Evolutionary conservation across 768 basidiomycete genomes (phyloP), one percentile per base, ranked within the genome.

Genomic region (Suillus sp.): DNA sequence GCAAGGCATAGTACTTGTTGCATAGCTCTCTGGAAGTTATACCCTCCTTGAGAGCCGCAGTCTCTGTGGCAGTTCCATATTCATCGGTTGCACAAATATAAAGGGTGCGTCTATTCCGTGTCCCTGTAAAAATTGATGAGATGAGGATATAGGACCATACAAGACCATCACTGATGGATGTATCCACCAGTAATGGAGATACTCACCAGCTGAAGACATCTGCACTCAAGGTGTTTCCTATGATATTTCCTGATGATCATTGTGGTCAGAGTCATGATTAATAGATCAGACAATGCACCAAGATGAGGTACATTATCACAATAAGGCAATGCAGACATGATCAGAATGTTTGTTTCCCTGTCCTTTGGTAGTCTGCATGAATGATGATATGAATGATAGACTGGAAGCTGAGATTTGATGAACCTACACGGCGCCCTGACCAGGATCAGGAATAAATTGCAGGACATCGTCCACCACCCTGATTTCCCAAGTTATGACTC

Each of bases 61-160:
- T n/a, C n/a, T n/a, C n/a, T n/a, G n/a, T 97, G 1, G 97, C 96
- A 8, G 97, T 99, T n/a, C 97, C 97, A 70, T 99, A 99, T 77
- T 99, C 97, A 72, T 99, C 97, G 4, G 97, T 99, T 32, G 96
- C 97, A 76, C 97, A 99, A 62, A 99, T 84, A 74, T 96, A 99
- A 38, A 99, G 82, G 0, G 95, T 96, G 48, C 89, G 87, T 69
- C 91, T 82, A 80, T 99, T 97, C 70, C 91, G 81, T 35, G 93
- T 91, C 38, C 87, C 74, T 75, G 56, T 1, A 14, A 66, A 54
- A 53, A 37, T 8, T 27, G 54, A n/a, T 45, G 59, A 53, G 25
- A 38, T 8, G 37, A 18, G 37, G 22, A 37, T 38, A 18, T 22
- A 25, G 83, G 84, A 50, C 18, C 22, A 25, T 50, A 13, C 42